These are phyloP conservation scores for Cordia subcordata DNA, from an alignment of 257 asterid species.

Conservation along the genomic window DNA sequence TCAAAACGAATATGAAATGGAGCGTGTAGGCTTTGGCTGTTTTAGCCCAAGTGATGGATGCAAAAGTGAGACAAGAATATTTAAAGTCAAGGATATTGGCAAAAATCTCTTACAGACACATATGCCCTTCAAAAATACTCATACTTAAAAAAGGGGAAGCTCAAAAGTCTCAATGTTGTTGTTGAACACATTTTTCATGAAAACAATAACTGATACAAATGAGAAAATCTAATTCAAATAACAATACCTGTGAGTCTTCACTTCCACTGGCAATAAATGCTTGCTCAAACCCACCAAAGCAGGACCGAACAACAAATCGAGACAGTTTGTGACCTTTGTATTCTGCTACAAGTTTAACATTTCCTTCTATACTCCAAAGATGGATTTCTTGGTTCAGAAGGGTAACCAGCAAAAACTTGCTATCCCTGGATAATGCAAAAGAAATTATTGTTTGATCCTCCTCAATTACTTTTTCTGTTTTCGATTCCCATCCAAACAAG, in stretches of 20 bases:
- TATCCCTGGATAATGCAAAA: constrained; percentile 69
- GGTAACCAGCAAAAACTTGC: constrained; percentile 71
- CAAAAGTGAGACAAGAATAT: no score
- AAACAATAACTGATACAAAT: no score
- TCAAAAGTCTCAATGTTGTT: no score
- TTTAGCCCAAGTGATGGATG: no score
- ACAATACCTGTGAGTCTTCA: constrained; percentile 82
- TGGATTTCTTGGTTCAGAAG: constrained; percentile 72
- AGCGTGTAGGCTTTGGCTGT: background rate
- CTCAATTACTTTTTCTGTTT: constrained; percentile 58
- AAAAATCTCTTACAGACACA: no score
- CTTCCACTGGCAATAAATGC: constrained; percentile 93
- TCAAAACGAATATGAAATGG: constrained; percentile 9
- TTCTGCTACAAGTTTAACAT: constrained; percentile 50
- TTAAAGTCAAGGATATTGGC: no score
- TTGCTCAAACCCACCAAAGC: constrained; percentile 85
- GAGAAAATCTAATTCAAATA: background rate
- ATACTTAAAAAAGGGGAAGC: no score
- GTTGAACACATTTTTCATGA: no score
- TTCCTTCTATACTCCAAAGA: constrained; percentile 77
- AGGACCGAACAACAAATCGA: constrained; percentile 77
- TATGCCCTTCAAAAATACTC: no score
- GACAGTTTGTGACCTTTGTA: constrained; percentile 80
- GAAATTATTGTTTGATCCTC: constrained; percentile 75
- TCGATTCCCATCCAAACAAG: constrained; percentile 70